These are phyloP conservation scores for Cladophialophora carrionii DNA, from an alignment of 2,329 filamentous ascomycete species.

Conservation along the genomic window DNA sequence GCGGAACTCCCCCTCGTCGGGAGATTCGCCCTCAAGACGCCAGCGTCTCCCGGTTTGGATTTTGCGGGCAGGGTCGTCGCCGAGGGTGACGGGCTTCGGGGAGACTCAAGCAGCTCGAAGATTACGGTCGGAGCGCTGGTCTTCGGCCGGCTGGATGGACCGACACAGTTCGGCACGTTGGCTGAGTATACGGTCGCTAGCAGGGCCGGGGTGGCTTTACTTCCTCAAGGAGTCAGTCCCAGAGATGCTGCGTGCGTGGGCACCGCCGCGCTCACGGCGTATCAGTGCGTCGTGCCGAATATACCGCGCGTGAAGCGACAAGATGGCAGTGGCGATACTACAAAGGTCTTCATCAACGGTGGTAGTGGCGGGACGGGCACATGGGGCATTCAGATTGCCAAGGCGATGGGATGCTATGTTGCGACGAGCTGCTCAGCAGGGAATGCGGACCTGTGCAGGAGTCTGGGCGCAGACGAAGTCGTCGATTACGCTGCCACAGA, in stretches of 20 bases:
- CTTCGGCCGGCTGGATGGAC: constrained; percentile 47
- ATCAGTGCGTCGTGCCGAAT: constrained; percentile 53
- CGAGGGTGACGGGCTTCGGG: constrained; percentile 33
- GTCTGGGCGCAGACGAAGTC: constrained; percentile 66
- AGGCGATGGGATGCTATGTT: constrained; percentile 62
- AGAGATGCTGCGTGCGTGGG: constrained; percentile 51
- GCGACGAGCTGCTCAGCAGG: constrained; percentile 61
- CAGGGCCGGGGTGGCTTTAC: constrained; percentile 42
- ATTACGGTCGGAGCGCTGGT: constrained; percentile 52
- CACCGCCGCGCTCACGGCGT: constrained; percentile 55
- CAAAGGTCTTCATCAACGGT: constrained; percentile 67
- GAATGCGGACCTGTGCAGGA: constrained; percentile 61
- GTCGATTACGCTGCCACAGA: constrained; percentile 62
- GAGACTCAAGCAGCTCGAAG: constrained; percentile 37
- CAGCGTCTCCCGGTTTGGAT: constrained; percentile 57
- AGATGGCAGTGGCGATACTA: constrained; percentile 42
- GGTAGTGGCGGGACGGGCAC: constrained; percentile 65
- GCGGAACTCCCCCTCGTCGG: constrained; percentile 55
- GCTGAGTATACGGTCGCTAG: constrained; percentile 49
- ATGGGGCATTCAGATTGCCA: constrained; percentile 66
- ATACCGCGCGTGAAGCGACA: constrained; percentile 38
- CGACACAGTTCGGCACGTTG: constrained; percentile 49
- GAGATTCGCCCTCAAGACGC: constrained; percentile 46
- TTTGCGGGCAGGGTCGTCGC: constrained; percentile 53
- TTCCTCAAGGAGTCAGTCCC: constrained; percentile 52